These are phyloP conservation scores for Aspergillus sergii DNA, from an alignment of 2,329 filamentous ascomycete species.

Conservation along the genomic window DNA sequence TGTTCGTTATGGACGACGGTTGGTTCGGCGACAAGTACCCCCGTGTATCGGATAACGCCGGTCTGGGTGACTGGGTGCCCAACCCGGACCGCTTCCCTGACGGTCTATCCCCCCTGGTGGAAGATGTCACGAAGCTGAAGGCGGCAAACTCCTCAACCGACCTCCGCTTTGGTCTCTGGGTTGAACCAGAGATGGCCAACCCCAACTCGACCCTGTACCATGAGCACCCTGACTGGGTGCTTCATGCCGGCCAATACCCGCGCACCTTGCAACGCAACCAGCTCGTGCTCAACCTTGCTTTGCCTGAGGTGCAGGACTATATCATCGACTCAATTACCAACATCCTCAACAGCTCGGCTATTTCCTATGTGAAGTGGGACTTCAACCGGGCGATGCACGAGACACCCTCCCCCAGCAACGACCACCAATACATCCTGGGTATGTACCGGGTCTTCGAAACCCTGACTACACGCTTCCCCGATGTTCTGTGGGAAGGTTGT, in stretches of 20 bases:
- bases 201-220: slow-evolving; percentile 63
- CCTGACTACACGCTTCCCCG: slow-evolving; percentile 61
- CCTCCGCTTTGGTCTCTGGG: slow-evolving; percentile 66
- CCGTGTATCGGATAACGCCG: slow-evolving; percentile 58
- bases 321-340: slow-evolving; percentile 59
- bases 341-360: slow-evolving; percentile 56
- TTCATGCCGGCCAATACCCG: slow-evolving; percentile 60
- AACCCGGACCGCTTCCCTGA: slow-evolving; percentile 63
- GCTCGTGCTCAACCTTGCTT: slow-evolving; percentile 63
- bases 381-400: slow-evolving; percentile 69
- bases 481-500: slow-evolving; percentile 68
- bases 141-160: slow-evolving; percentile 51
- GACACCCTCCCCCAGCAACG: slow-evolving; percentile 54
- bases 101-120: slow-evolving; percentile 56
- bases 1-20: slow-evolving; percentile 68
- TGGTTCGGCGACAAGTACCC: slow-evolving; percentile 69
- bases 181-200: slow-evolving; percentile 71
- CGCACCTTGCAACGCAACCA: slow-evolving; percentile 61
- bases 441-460: slow-evolving; percentile 64
- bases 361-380: slow-evolving; percentile 69
- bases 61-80: slow-evolving; percentile 65
- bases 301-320: slow-evolving; percentile 65
- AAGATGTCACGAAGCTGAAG: slow-evolving; percentile 54
- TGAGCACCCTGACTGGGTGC: slow-evolving; percentile 65
- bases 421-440: slow-evolving; percentile 65